Evolutionary conservation across 441 rosid genomes (phyloP).

Genomic region (Macaranga tanarius): DNA sequence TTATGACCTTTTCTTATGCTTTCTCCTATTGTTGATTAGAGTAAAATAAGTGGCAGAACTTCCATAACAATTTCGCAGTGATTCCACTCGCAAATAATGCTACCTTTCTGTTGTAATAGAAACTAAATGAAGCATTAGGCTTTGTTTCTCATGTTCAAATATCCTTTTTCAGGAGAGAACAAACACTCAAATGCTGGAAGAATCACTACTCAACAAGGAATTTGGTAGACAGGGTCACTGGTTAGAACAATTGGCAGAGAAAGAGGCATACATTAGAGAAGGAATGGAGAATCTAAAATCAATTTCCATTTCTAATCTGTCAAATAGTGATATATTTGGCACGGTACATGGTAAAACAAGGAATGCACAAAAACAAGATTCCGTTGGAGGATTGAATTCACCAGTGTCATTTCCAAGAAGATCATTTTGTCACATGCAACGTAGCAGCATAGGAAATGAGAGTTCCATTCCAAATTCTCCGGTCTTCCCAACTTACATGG

Average conservation of each 20-base stretch:
- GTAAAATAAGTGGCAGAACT: no score
- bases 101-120: no score
- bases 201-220: constrained; percentile 38
- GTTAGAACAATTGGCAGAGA: constrained; percentile 29
- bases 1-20: no score
- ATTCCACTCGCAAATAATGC: neutral
- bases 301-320: constrained; percentile 23
- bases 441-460: constrained; percentile 36
- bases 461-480: constrained; percentile 45
- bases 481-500: constrained; percentile 61
- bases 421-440: constrained; percentile 53
- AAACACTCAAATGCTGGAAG: constrained; percentile 41
- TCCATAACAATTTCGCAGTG: no score
- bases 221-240: constrained; percentile 38
- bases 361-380: constrained; percentile 38
- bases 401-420: constrained; percentile 57
- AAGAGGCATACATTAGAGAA: constrained; percentile 27
- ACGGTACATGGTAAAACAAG: constrained; percentile 36
- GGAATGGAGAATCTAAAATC: constrained; percentile 34
- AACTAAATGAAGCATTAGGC: no score
- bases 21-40: no score
- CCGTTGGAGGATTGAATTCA: constrained; percentile 43
- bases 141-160: neutral
- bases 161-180: constrained; percentile 53
- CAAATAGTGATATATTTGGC: constrained; percentile 28